phyloP scores from a whole-genome alignment of 1,139 yeast genomes.

The Blastobotrys arbuscula region DNA sequence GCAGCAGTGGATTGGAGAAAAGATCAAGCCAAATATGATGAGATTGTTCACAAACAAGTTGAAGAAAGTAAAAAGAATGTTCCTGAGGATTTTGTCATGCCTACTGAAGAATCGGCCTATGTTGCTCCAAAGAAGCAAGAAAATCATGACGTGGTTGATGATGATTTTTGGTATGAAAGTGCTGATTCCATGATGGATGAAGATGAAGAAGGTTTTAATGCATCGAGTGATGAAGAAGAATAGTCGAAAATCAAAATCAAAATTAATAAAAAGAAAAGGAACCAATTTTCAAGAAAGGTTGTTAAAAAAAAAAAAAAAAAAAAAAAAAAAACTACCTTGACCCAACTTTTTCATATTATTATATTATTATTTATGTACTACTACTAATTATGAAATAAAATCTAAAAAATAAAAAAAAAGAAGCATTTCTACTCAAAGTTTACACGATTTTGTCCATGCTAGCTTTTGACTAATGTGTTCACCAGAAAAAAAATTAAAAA shows the following conservation, averaged over 20 bases:
- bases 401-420: not conserved
- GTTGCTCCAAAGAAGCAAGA: slow-evolving; percentile 41
- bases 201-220: slow-evolving; percentile 16
- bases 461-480: too few relatives aligned
- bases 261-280: not conserved
- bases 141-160: slow-evolving; percentile 66
- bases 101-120: slow-evolving; percentile 54
- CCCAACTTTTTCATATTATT: not conserved
- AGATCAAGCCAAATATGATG: slow-evolving; percentile 72
- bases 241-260: too few relatives aligned
- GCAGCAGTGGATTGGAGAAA: slow-evolving; percentile 91
- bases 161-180: slow-evolving; percentile 80
- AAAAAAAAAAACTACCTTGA: not conserved
- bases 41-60: slow-evolving; percentile 76
- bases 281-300: not conserved
- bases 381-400: not conserved
- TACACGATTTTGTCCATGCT: too few relatives aligned
- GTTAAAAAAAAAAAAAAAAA: not conserved
- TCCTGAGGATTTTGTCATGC: slow-evolving; percentile 81
- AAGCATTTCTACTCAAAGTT: too few relatives aligned
- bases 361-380: not conserved
- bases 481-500: too few relatives aligned
- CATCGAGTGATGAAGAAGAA: not conserved
- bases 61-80: slow-evolving; percentile 77
- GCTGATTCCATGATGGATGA: slow-evolving; percentile 56